phyloP scores from a whole-genome alignment of 2,329 filamentous ascomycete species.

The Arthrobotrys sphaeroides region DNA sequence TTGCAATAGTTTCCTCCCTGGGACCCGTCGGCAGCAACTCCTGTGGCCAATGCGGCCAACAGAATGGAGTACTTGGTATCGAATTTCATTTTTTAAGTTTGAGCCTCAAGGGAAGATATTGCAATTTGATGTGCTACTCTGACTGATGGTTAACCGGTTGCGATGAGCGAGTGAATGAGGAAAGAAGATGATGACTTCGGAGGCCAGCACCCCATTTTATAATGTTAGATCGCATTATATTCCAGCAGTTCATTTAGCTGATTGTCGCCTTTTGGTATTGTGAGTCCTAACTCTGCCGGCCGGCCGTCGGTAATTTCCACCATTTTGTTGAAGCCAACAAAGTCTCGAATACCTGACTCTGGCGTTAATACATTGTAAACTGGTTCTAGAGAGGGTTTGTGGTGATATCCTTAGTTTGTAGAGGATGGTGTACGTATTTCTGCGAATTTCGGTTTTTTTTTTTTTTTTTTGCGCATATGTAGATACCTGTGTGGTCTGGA shows the following conservation, averaged over 20 bases:
- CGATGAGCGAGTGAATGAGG: neutral
- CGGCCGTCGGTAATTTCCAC: neutral
- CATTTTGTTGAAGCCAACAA: conserved; percentile 16
- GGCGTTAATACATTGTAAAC: neutral
- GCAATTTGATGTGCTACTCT: neutral
- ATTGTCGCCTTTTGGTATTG: too few relatives aligned
- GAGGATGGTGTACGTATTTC: too few relatives aligned
- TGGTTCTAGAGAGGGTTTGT: neutral
- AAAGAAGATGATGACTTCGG: neutral
- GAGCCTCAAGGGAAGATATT: neutral
- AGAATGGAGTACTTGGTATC: neutral
- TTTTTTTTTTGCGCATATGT: too few relatives aligned
- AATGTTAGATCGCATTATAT: neutral
- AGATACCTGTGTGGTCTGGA: neutral
- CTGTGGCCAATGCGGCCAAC: neutral
- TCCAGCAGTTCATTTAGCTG: too few relatives aligned
- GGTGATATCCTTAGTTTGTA: neutral
- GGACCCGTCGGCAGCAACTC: neutral
- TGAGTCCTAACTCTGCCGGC: neutral
- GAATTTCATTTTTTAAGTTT: neutral
- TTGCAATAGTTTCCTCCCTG: conserved; percentile 10
- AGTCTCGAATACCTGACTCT: too few relatives aligned
- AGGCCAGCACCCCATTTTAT: neutral
- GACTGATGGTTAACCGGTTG: neutral
- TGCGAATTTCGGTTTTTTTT: too few relatives aligned